Evolutionary conservation across 2,329 filamentous ascomycete species (phyloP).

Genomic region (Trichoderma afroharzianum): DNA sequence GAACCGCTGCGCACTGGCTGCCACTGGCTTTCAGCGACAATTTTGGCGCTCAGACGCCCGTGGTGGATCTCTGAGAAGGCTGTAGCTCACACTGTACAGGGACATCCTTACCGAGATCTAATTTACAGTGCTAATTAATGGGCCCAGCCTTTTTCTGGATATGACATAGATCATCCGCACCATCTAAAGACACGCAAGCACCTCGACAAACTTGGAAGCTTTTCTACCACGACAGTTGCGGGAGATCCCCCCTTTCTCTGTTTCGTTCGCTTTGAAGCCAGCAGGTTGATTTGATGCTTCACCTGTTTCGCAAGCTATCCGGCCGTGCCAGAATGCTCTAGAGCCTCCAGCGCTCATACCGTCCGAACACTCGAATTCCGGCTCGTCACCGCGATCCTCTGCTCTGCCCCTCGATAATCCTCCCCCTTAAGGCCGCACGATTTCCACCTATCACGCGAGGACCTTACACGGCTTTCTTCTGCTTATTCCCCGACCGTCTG

Average conservation of each 20-base stretch:
- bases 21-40: neutral
- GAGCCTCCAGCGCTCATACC: neutral
- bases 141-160: neutral
- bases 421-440: constrained; percentile 5
- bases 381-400: constrained; percentile 14
- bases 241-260: neutral
- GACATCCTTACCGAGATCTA: neutral
- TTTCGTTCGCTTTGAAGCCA: neutral
- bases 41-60: constrained; percentile 9
- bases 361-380: neutral
- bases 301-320: neutral
- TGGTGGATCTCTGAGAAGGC: neutral
- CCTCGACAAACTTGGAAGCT: neutral
- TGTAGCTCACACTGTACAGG: constrained; percentile 16
- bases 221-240: neutral
- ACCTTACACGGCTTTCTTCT: neutral
- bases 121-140: constrained; percentile 15
- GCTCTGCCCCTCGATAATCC: constrained; percentile 1
- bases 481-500: neutral
- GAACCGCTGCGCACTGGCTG: neutral
- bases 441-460: neutral
- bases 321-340: constrained; percentile 3
- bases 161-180: constrained; percentile 18
- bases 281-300: neutral
- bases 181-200: constrained; percentile 19